A percentile compares a stretch with the other conserved stretches of the same genome.
Evolutionary conservation across 208 protist genomes (phyloP).

Genomic region (Paratrypanosoma confusum): DNA sequence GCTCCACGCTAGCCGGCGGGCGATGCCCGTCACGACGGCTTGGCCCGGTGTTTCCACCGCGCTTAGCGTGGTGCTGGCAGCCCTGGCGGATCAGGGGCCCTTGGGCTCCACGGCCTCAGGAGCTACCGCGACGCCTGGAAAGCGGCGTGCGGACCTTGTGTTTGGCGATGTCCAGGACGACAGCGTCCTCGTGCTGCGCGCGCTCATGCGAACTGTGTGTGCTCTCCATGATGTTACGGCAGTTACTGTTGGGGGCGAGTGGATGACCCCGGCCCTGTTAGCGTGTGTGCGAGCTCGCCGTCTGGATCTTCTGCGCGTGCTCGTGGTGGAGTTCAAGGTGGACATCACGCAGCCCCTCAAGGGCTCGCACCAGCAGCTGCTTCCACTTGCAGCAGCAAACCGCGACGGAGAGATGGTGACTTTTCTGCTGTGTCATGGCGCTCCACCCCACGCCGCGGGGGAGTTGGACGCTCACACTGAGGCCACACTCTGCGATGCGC

Average conservation of each 20-base stretch:
- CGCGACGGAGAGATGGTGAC: conserved; percentile 23
- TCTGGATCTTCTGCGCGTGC: conserved; percentile 24
- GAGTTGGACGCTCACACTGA: conserved; percentile 3
- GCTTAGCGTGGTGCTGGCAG: background rate
- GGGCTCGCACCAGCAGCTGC: conserved; percentile 4
- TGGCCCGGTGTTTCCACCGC: too few species aligned
- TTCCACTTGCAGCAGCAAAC: conserved; percentile 26
- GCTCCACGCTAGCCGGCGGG: conserved; percentile 1
- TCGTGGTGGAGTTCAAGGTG: conserved; percentile 28
- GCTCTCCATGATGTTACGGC: background rate
- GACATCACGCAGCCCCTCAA: conserved; percentile 5
- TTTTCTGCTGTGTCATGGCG: conserved; percentile 37
- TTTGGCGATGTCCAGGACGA: too few species aligned
- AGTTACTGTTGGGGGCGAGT: conserved; percentile 2
- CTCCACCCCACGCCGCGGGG: conserved; percentile 14
- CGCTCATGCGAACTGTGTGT: background rate
- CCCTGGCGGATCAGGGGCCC: background rate
- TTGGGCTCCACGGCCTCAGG: background rate
- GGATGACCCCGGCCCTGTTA: conserved; percentile 30
- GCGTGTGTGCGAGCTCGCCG: conserved; percentile 23
- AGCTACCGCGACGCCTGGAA: background rate
- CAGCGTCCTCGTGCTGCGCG: background rate
- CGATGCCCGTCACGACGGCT: too few species aligned
- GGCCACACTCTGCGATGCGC: conserved; percentile 10
- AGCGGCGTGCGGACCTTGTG: background rate